A percentile compares a stretch with the other conserved stretches of the same genome.
These are phyloP conservation scores for Xylariaceae sp. DNA, from an alignment of 2,329 filamentous ascomycete genomes.

Conservation along the genomic window DNA sequence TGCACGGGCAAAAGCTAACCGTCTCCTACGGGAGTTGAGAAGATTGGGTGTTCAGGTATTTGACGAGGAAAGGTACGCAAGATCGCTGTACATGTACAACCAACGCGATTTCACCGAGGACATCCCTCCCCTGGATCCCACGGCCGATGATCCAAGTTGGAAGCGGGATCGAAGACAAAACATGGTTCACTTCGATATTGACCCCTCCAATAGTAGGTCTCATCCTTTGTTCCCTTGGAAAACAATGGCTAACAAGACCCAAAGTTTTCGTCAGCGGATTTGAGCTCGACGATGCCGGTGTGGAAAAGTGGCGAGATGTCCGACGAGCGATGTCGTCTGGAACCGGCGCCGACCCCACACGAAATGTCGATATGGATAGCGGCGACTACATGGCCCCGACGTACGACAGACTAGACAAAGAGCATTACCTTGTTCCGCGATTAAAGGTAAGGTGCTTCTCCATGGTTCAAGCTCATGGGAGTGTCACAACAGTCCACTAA, in stretches of 20 bases:
- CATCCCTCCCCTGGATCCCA: slow-evolving; percentile 1
- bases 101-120: slow-evolving; percentile 19
- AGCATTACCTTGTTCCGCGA: slow-evolving; percentile 18
- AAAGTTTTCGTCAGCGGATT: slow-evolving; percentile 21
- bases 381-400: not conserved
- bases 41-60: not conserved
- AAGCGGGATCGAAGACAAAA: slow-evolving; percentile 22
- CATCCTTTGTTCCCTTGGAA: not conserved
- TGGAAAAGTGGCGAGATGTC: slow-evolving; percentile 1
- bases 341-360: not conserved
- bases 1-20: not conserved
- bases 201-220: slow-evolving; percentile 24
- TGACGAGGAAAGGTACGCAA: not conserved
- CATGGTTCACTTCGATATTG: slow-evolving; percentile 26
- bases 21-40: not conserved
- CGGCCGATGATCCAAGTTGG: not conserved
- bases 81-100: not conserved
- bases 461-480: not conserved
- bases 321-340: not conserved
- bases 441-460: slow-evolving; percentile 13
- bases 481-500: not conserved
- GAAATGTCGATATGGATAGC: too few species aligned
- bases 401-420: slow-evolving; percentile 3
- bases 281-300: slow-evolving; percentile 5
- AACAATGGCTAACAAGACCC: not conserved